These are phyloP conservation scores for Verticillium nonalfalfae DNA, from an alignment of 2,329 filamentous ascomycete genomes.

Conservation along the genomic window DNA sequence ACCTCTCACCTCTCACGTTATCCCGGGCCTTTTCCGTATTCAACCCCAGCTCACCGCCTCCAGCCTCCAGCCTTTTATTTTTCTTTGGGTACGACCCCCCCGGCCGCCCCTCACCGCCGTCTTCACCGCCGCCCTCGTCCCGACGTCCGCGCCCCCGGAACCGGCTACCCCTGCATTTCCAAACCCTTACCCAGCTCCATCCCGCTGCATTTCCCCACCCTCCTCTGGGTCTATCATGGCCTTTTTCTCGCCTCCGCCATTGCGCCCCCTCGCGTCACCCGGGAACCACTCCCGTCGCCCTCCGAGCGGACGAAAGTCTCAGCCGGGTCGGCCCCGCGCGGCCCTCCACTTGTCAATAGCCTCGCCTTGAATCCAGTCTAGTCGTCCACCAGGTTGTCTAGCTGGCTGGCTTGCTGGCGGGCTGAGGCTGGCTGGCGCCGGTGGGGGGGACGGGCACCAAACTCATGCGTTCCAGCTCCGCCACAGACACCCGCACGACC, in stretches of 20 bases:
- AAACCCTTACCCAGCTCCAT: not conserved
- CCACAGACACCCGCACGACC: no score
- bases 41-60: not conserved
- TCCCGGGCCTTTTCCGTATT: not conserved
- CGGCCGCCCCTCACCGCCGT: not conserved
- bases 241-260: no score
- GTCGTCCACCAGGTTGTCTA: not conserved
- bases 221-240: not conserved
- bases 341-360: no score
- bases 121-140: conserved; percentile 3
- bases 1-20: not conserved
- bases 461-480: no score
- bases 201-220: not conserved
- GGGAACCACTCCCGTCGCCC: no score
- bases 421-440: not conserved
- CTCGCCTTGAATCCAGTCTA: no score
- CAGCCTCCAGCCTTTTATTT: not conserved
- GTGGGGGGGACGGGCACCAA: no score
- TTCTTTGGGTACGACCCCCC: no score
- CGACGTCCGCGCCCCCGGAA: conserved; percentile 7
- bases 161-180: not conserved
- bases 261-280: no score
- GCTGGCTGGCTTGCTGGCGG: not conserved
- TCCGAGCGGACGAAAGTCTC: no score
- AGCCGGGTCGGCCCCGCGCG: no score